These are phyloP conservation scores for Mycena rebaudengoi DNA, from an alignment of 768 basidiomycete genomes.

Conservation along the genomic window DNA sequence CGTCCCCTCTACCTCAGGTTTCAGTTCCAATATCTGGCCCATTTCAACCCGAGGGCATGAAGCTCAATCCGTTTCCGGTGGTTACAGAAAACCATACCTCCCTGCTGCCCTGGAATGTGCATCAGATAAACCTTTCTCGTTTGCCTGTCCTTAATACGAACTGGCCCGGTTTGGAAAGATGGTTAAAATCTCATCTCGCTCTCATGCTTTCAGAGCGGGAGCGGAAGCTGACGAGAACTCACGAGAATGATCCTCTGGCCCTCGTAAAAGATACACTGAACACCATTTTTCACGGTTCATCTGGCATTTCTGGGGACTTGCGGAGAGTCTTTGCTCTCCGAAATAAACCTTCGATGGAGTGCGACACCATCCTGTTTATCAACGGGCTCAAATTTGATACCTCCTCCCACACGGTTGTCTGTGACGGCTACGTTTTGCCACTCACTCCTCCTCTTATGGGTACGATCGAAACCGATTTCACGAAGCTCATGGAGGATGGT, in stretches of 20 bases:
- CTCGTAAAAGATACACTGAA: constrained; percentile 44
- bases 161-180: constrained; percentile 15
- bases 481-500: constrained; percentile 31
- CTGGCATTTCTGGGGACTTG: constrained; percentile 28
- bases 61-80: constrained; percentile 34
- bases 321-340: constrained; percentile 30
- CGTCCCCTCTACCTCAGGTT: constrained; percentile 7
- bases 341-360: constrained; percentile 27
- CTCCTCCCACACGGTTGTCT: constrained; percentile 57
- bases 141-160: constrained; percentile 34
- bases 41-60: constrained; percentile 35
- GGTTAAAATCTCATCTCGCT: constrained; percentile 39
- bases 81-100: constrained; percentile 22
- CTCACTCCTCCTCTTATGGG: constrained; percentile 26
- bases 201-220: constrained; percentile 35
- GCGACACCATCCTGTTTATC: constrained; percentile 56
- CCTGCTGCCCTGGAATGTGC: constrained; percentile 39
- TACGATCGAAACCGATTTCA: constrained; percentile 19
- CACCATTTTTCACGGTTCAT: constrained; percentile 32
- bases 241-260: constrained; percentile 44
- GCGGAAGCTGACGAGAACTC: constrained; percentile 37
- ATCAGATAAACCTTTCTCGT: constrained; percentile 40
- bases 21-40: constrained; percentile 20
- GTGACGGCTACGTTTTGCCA: constrained; percentile 43
- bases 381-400: constrained; percentile 56